These are phyloP conservation scores for Rhynchospora pubera DNA, from an alignment of 176 grass and related monocot species.

Conservation along the genomic window DNA sequence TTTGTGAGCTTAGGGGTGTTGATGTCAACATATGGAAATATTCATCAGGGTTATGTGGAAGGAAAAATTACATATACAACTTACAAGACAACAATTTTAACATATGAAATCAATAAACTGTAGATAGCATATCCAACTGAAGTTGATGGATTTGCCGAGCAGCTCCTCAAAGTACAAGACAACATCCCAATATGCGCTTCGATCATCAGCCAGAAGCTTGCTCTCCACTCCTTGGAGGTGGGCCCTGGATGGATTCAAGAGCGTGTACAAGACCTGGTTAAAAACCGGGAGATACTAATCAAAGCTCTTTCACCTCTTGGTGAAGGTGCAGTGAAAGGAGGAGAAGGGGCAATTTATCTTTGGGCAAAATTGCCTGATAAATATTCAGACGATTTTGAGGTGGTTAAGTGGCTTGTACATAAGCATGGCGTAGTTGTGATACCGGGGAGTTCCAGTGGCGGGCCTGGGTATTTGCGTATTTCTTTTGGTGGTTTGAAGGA, in stretches of 20 bases:
- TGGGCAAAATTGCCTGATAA: conserved; percentile 89
- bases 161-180: conserved; percentile 94
- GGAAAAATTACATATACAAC: not conserved
- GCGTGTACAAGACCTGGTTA: conserved; percentile 59
- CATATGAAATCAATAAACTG: conserved; percentile 1
- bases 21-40: not conserved
- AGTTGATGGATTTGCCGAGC: conserved; percentile 58
- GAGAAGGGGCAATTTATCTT: conserved; percentile 89
- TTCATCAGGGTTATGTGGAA: not conserved
- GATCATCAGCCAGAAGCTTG: conserved; percentile 72
- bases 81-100: not conserved
- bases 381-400: conserved; percentile 61
- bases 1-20: not conserved
- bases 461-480: conserved; percentile 51
- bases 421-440: conserved; percentile 69
- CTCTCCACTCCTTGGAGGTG: conserved; percentile 62
- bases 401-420: conserved; percentile 77
- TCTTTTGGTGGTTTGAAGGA: conserved; percentile 86
- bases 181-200: conserved; percentile 97
- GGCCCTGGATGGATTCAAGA: conserved; percentile 77
- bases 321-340: conserved; percentile 57
- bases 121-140: conserved; percentile 88
- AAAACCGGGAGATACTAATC: conserved; percentile 56
- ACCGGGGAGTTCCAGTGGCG: conserved; percentile 68
- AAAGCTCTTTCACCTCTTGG: conserved; percentile 73